Percentiles rank a stretch among this genome's conserved stretches.
phyloP scores from a whole-genome alignment of 192 early-diverging fungal species.

The Podila clonocystis region DNA sequence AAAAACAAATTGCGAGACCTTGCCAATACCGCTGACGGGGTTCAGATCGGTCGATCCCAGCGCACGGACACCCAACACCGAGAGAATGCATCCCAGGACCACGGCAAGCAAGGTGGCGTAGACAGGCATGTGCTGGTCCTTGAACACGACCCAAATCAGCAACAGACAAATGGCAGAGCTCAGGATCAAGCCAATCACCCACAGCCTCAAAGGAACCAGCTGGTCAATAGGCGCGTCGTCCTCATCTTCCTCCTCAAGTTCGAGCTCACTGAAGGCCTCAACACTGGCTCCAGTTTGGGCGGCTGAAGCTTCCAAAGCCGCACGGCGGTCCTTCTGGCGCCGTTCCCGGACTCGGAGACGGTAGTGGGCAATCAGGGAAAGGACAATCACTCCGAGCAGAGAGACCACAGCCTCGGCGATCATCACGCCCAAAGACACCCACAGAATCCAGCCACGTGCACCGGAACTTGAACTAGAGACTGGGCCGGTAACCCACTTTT shows the following conservation, averaged over 20 bases:
- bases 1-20: conserved; percentile 87
- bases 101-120: conserved; percentile 78
- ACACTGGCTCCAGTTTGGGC: background rate
- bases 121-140: conserved; percentile 63
- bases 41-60: conserved; percentile 89
- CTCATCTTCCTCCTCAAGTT: conserved; percentile 21
- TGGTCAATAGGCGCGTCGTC: conserved; percentile 61
- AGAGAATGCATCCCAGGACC: conserved; percentile 75
- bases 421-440: conserved; percentile 84
- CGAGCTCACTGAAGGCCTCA: background rate
- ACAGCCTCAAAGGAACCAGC: conserved; percentile 68
- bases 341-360: conserved; percentile 12
- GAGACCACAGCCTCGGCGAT: conserved; percentile 77
- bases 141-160: conserved; percentile 72
- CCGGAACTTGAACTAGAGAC: conserved; percentile 76
- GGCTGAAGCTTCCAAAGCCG: background rate
- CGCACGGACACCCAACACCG: conserved; percentile 84
- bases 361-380: conserved; percentile 53
- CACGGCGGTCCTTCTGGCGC: conserved; percentile 10
- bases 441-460: conserved; percentile 81
- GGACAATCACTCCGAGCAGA: conserved; percentile 58
- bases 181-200: conserved; percentile 69
- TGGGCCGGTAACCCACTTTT: conserved; percentile 80
- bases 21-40: conserved; percentile 87
- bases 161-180: conserved; percentile 70